Percentiles rank a stretch among this genome's conserved stretches.
Evolutionary conservation across 768 basidiomycete genomes (phyloP).

Genomic region (Scleroderma bovista): DNA sequence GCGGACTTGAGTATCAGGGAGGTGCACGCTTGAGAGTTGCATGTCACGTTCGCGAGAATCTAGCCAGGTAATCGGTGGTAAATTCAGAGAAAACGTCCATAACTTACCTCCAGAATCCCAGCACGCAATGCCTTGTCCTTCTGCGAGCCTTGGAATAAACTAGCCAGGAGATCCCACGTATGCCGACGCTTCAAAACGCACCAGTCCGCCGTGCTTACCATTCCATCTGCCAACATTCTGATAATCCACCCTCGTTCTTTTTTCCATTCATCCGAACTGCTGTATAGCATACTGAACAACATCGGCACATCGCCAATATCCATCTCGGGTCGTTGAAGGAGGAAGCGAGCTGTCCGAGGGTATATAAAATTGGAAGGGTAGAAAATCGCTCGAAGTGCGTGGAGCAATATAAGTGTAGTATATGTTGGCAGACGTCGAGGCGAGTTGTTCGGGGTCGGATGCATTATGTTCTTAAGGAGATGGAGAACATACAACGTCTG

Average conservation of each 20-base stretch:
- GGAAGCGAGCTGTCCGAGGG: constrained; percentile 78
- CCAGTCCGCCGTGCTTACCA: constrained; percentile 77
- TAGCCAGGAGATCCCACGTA: constrained; percentile 85
- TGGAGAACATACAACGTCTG: constrained; percentile 70
- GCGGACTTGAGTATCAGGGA: constrained; percentile 69
- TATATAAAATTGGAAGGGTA: constrained; percentile 88
- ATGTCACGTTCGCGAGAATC: constrained; percentile 73
- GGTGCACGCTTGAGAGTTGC: constrained; percentile 59
- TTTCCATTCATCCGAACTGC: constrained; percentile 72
- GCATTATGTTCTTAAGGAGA: constrained; percentile 54
- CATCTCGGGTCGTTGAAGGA: constrained; percentile 81
- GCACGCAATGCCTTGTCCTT: constrained; percentile 47
- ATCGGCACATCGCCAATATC: constrained; percentile 84
- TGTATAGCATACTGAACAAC: constrained; percentile 85
- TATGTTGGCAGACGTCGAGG: constrained; percentile 67
- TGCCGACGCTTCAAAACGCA: constrained; percentile 71
- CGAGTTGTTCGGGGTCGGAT: constrained; percentile 32
- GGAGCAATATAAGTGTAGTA: constrained; percentile 74
- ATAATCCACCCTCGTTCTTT: constrained; percentile 90
- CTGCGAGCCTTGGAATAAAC: constrained; percentile 65
- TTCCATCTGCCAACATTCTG: constrained; percentile 74
- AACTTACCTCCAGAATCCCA: constrained; percentile 62
- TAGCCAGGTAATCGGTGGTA: constrained; percentile 22
- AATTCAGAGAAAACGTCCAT: background rate
- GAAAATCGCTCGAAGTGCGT: constrained; percentile 77